Conservation (phyloP, 2,329 filamentous ascomycete genomes). For the Trichophyton simii region DNA sequence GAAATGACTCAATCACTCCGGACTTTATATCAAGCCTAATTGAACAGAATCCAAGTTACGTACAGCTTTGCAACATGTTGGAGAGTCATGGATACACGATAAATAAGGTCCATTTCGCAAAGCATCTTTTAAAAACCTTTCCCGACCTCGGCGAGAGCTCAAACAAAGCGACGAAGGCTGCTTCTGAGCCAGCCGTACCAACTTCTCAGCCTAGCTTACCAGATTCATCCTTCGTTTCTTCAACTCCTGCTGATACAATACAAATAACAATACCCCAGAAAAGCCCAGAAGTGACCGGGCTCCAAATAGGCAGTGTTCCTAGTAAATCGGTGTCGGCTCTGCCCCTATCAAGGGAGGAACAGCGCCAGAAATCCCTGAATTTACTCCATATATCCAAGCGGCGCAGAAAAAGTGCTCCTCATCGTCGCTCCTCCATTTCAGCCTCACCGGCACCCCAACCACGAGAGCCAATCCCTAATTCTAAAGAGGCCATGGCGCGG, state of each 20-base stretch:
- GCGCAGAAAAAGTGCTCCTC: background rate
- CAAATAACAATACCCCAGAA: background rate
- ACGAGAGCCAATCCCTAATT: constrained; percentile 16
- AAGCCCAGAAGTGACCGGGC: background rate
- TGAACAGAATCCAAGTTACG: constrained; percentile 43
- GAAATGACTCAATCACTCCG: constrained; percentile 29
- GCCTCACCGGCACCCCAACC: background rate
- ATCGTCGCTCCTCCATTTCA: background rate
- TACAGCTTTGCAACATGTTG: constrained; percentile 42
- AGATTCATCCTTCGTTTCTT: background rate
- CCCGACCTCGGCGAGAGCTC: constrained; percentile 15
- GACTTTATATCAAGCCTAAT: constrained; percentile 37
- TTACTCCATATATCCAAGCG: background rate
- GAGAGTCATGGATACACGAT: constrained; percentile 39
- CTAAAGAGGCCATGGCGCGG: constrained; percentile 44
- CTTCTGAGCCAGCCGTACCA: background rate
- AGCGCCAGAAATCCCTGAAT: background rate
- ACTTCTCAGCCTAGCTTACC: background rate
- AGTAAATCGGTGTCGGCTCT: background rate
- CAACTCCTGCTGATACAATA: background rate
- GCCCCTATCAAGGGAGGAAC: background rate
- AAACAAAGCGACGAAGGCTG: background rate
- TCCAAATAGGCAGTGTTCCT: background rate
- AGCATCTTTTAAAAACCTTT: constrained; percentile 31
- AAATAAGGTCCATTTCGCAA: constrained; percentile 42